These are phyloP conservation scores for Epichloe scottii DNA, from an alignment of 2,329 filamentous ascomycete species.

Conservation along the genomic window DNA sequence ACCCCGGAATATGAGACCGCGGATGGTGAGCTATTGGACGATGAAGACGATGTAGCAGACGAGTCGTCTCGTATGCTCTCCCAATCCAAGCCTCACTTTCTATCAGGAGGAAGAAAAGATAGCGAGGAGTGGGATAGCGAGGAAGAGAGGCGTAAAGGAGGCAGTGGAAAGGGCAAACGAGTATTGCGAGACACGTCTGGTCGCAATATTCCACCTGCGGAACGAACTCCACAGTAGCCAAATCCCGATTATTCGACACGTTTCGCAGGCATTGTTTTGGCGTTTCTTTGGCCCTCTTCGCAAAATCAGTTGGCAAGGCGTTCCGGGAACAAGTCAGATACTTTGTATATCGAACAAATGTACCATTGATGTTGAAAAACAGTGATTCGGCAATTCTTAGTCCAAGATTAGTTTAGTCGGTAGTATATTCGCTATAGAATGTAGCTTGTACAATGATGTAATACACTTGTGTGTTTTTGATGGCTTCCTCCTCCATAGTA, in stretches of 20 bases:
- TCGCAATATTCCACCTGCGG: conserved; percentile 36
- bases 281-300: neutral
- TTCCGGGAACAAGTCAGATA: conserved; percentile 5
- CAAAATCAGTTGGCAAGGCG: conserved; percentile 3
- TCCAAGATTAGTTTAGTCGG: neutral
- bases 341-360: neutral
- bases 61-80: conserved; percentile 49
- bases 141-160: conserved; percentile 28
- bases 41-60: conserved; percentile 33
- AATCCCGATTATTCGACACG: conserved; percentile 3
- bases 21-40: conserved; percentile 55
- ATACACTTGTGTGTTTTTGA: conserved; percentile 18
- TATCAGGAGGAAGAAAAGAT: conserved; percentile 15
- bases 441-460: conserved; percentile 21
- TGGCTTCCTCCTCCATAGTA: neutral
- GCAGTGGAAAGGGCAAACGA: conserved; percentile 31
- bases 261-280: neutral
- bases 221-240: conserved; percentile 31
- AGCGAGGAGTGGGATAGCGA: conserved; percentile 31
- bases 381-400: neutral
- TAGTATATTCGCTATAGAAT: conserved; percentile 15
- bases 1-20: conserved; percentile 64
- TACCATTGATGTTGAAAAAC: neutral
- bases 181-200: conserved; percentile 37
- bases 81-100: conserved; percentile 19